Conservation (phyloP, 2,329 filamentous ascomycete genomes). For the Ilyonectria sp. region DNA sequence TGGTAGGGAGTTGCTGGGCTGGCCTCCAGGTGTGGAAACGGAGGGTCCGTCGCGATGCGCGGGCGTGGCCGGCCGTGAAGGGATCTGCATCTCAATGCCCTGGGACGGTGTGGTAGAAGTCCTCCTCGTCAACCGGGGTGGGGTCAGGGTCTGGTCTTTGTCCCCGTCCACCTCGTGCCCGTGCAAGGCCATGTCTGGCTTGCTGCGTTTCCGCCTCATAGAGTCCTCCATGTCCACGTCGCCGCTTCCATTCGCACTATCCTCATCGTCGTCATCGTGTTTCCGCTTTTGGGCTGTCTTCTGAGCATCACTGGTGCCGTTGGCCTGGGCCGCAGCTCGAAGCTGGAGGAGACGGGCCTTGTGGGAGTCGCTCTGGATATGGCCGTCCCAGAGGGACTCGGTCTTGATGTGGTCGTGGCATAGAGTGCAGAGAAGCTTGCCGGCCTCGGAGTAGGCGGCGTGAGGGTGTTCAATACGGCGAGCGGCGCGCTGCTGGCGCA, state of each 20-base stretch:
- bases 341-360: conserved; percentile 43
- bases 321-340: conserved; percentile 37
- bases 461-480: conserved; percentile 81
- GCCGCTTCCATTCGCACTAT: conserved; percentile 41
- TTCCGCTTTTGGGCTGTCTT: conserved; percentile 52
- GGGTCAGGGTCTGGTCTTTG: conserved; percentile 51
- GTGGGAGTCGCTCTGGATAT: conserved; percentile 67
- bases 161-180: conserved; percentile 36
- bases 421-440: conserved; percentile 77
- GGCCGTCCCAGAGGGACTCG: conserved; percentile 77
- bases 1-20: conserved; percentile 30
- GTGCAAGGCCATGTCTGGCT: conserved; percentile 50
- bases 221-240: conserved; percentile 55
- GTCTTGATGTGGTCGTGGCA: conserved; percentile 77
- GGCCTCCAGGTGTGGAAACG: conserved; percentile 56
- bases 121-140: conserved; percentile 61
- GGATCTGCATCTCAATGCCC: conserved; percentile 74
- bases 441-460: conserved; percentile 77
- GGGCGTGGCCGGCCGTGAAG: conserved; percentile 75
- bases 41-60: conserved; percentile 59
- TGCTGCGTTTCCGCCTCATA: conserved; percentile 63
- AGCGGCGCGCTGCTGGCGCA: conserved; percentile 83
- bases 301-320: conserved; percentile 33
- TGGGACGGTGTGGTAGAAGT: conserved; percentile 68
- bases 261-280: conserved; percentile 50